Conservation (phyloP, 2,329 filamentous ascomycete genomes). For the Cordyceps javanica region DNA sequence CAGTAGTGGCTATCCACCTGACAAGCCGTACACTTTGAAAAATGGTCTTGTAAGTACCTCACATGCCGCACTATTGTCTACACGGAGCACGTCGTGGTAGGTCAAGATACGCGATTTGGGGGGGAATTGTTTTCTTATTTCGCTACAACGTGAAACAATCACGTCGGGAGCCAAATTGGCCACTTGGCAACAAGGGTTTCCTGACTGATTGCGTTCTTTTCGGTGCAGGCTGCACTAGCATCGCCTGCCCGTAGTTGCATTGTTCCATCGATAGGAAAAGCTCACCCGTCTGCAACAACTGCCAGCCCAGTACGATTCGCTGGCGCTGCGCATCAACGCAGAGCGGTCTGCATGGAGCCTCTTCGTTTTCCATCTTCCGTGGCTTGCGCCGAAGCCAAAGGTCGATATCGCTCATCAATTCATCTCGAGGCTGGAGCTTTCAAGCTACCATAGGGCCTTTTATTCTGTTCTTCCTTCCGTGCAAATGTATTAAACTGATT, state of each 20-base stretch:
- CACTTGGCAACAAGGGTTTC: slow-evolving; percentile 9
- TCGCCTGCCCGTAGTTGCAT: slow-evolving; percentile 11
- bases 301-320: not conserved
- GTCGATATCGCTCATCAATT: slow-evolving; percentile 10
- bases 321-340: not conserved
- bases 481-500: slow-evolving; percentile 32
- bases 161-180: not conserved
- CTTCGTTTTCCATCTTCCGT: slow-evolving; percentile 8
- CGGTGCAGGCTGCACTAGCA: slow-evolving; percentile 12
- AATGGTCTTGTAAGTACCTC: not conserved
- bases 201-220: not conserved
- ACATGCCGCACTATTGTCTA: not conserved
- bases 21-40: not conserved
- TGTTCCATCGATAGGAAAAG: slow-evolving; percentile 6
- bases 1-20: too few relatives aligned
- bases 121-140: slow-evolving; percentile 10
- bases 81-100: not conserved
- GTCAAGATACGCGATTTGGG: not conserved
- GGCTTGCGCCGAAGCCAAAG: not conserved
- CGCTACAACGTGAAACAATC: slow-evolving; percentile 9
- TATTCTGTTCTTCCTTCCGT: slow-evolving; percentile 11
- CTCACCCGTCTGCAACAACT: not conserved
- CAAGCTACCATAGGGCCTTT: slow-evolving; percentile 55
- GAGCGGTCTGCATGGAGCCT: slow-evolving; percentile 2
- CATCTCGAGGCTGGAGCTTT: slow-evolving; percentile 52